phyloP scores from a whole-genome alignment of 805 yeast genomes.

The Zygoascus biomembranicola region DNA sequence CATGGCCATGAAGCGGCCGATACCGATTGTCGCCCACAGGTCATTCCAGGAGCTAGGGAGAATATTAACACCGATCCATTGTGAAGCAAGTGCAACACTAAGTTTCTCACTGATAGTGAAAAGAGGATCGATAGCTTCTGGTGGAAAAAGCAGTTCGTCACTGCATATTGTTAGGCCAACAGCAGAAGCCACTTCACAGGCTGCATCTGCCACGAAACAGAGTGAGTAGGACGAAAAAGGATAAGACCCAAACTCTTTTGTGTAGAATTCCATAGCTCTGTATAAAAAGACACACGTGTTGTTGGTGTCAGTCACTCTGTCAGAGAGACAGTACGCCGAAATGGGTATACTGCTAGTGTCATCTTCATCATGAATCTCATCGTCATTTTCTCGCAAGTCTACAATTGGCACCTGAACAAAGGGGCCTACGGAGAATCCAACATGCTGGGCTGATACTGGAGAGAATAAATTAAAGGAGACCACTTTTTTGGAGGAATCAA shows the following conservation, averaged over 20 bases:
- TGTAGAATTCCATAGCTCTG: conserved; percentile 72
- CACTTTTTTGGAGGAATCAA: conserved; percentile 65
- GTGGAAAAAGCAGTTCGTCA: conserved; percentile 59
- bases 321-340: conserved; percentile 56
- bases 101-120: conserved; percentile 59
- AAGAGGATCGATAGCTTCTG: conserved; percentile 71
- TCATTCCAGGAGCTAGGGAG: conserved; percentile 74
- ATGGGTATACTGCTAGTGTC: conserved; percentile 36
- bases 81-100: conserved; percentile 66
- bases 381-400: conserved; percentile 33
- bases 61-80: conserved; percentile 91
- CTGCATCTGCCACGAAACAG: conserved; percentile 57
- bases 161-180: conserved; percentile 63
- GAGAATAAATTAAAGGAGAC: conserved; percentile 66
- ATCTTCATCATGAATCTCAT: conserved; percentile 29
- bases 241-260: conserved; percentile 85
- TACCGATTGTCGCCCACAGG: conserved; percentile 83
- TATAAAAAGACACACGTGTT: conserved; percentile 73
- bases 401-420: conserved; percentile 58
- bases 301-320: conserved; percentile 43
- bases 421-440: conserved; percentile 92
- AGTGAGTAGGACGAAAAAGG: conserved; percentile 80
- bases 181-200: conserved; percentile 48
- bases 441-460: conserved; percentile 88
- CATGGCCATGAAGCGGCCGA: conserved; percentile 73